Base-by-base conservation (phyloP, 371 early-diverging fungal genomes). In the Mucor plumbeus region DNA sequence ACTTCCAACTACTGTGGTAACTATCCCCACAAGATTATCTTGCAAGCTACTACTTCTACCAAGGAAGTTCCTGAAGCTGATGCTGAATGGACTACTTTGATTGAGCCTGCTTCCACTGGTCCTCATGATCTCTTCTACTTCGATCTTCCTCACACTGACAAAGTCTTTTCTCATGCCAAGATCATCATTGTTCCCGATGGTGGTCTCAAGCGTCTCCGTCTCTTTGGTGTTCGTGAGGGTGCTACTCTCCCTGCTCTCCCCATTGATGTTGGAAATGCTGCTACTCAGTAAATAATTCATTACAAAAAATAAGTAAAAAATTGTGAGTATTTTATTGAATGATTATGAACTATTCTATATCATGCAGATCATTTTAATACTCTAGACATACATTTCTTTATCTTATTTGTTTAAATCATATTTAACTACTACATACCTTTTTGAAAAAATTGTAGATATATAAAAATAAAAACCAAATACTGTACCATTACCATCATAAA, bases 1-100 rank as follows among this genome's bases (percentile, higher is more conserved):
- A 96, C 96, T 7, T 87, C 87, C 47, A 87, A 91, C 64, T 95
- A 87, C 77, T 88, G 90, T 73, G 97, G 97, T 61, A 95, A 95
- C 79, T 93, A 86, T 70, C 96, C 97, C 33, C 86, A 93, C 72
- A 80, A 86, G 36, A 86, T 90, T 34, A 65, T 82, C 31, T 75
- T 94, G 44, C 82, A 90, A 59, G 91, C 85, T 19, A 80, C 82
- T 39, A 53, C 57, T 39, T 69, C 80, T 9, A 76, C 70, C n/a
- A 26, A 70, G 11, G 84, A 86, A 41, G 65, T 85, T 7, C 85
- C 87, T 13, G 69, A 67, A 0, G 68, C 74, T 41, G 73, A 78
- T 35, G 73, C 77, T 17, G 67, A 79, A 64, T 94, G 94, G 75
- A 67, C 77, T 38, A 74, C 75, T 5, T 64, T 87, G 59, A 58